Evolutionary conservation across 2,329 filamentous ascomycete species (phyloP), one percentile per base, ranked within the genome.

Genomic region (Phoma sp.): DNA sequence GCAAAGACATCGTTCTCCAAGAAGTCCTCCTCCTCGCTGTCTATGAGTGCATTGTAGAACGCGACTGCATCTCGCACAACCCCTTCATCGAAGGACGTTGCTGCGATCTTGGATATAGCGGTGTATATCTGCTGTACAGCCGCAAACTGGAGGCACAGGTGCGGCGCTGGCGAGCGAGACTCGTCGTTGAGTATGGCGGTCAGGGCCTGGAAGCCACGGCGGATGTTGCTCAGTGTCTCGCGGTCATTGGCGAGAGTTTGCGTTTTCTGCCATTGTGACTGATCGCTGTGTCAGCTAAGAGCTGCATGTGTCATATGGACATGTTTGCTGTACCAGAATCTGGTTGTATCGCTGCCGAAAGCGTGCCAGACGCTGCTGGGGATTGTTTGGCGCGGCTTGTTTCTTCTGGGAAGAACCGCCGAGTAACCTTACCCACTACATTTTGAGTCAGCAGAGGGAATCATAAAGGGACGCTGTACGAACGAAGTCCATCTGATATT

Each of bases 21-120:
- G 68, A 98, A 96, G 29, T 92, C 92, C 72, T 97, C 95, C 77
- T 97, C 93, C 75, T 98, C 95, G 73, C 92, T 95, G 76, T 99
- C 95, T 67, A 98, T 91, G 59, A 99, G 83, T 14, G 92, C 92
- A 52, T 91, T 92, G 75, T 97, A 97, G 71, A 97, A 87, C 33
- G 88, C 81, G 30, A 96, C 89, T 21, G 91, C 90, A 69, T 93
- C 90, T 61, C 89, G 87, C 64, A 98, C 89, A 68, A 97, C 88
- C 69, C 86, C 88, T 66, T 96, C 90, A 74, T 96, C 90, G 73
- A 91, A 89, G 26, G 90, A 92, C 0, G 89, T 88, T 2, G 91
- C 87, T 2, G 93, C 92, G 64, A 98, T 92, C 77, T 96, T 92
- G 59, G 91, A 90, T 60, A 98, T 88, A 11, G 91, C 89, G 4